These are phyloP conservation scores for Oryza rufipogon DNA, from an alignment of 176 grass and related monocot species.

Conservation along the genomic window DNA sequence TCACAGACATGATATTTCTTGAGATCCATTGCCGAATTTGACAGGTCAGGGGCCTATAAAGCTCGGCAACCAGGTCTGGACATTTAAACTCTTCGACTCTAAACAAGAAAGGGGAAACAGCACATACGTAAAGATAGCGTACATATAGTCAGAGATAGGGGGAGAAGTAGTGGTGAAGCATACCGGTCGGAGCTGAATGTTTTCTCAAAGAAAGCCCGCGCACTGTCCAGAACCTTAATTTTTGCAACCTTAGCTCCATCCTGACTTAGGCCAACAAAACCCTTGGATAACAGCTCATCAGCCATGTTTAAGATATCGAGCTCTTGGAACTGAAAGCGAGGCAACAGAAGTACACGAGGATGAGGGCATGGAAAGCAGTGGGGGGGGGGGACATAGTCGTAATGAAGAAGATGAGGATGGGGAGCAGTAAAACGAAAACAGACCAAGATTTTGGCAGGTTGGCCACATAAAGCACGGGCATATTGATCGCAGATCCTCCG, in stretches of 20 bases:
- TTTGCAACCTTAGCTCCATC: constrained; percentile 60
- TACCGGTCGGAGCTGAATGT: constrained; percentile 47
- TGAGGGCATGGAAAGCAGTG: neutral
- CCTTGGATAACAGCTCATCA: constrained; percentile 60
- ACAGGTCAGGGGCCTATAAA: constrained; percentile 64
- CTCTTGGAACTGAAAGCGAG: constrained; percentile 67
- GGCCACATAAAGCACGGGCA: constrained; percentile 67
- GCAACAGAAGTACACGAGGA: constrained; percentile 4
- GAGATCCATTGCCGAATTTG: constrained; percentile 61
- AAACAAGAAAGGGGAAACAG: constrained; percentile 19
- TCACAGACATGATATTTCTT: constrained; percentile 51
- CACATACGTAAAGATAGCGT: constrained; percentile 5
- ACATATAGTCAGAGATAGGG: neutral
- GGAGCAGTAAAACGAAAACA: constrained; percentile 34
- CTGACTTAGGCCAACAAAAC: constrained; percentile 35
- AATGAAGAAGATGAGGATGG: constrained; percentile 29
- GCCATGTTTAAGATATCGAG: constrained; percentile 57
- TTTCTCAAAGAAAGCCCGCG: constrained; percentile 53
- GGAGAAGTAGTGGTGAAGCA: neutral
- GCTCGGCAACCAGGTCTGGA: constrained; percentile 61
- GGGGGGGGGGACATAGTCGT: constrained; percentile 3
- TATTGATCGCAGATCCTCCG: constrained; percentile 53
- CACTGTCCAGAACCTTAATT: constrained; percentile 53
- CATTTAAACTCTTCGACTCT: constrained; percentile 78
- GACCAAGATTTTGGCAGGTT: constrained; percentile 73